phyloP scores from a whole-genome alignment of 768 basidiomycete species.

The Mycena venus region DNA sequence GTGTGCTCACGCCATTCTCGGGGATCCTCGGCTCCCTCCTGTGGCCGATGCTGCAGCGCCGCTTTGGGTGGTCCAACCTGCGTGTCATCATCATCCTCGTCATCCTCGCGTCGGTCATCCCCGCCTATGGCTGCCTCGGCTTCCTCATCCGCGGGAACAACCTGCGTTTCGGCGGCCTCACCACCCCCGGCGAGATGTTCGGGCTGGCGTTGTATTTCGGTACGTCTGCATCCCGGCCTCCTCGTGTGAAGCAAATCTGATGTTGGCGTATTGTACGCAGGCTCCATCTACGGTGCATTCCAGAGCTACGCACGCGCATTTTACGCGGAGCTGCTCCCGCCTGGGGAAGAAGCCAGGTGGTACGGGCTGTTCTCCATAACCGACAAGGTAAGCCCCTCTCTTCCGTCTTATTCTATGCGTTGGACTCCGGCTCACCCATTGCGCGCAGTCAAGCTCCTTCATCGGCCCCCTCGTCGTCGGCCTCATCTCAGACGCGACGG shows the following conservation, averaged over 20 bases:
- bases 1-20: slow-evolving; percentile 79
- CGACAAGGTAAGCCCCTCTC: slow-evolving; percentile 71
- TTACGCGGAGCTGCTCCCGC: slow-evolving; percentile 89
- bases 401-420: not conserved
- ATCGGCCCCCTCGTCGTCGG: slow-evolving; percentile 92
- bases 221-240: slow-evolving; percentile 44
- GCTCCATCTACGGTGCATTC: slow-evolving; percentile 88
- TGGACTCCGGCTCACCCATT: not conserved
- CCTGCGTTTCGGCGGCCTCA: slow-evolving; percentile 77
- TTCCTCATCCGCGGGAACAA: slow-evolving; percentile 69
- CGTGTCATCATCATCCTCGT: slow-evolving; percentile 78
- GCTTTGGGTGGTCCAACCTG: slow-evolving; percentile 75
- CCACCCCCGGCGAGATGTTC: slow-evolving; percentile 89
- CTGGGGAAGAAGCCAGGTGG: slow-evolving; percentile 92
- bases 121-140: slow-evolving; percentile 87
- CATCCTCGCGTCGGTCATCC: slow-evolving; percentile 73
- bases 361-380: slow-evolving; percentile 91
- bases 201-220: slow-evolving; percentile 87
- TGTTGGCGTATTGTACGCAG: slow-evolving; percentile 45
- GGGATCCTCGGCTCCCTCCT: slow-evolving; percentile 90
- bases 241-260: not conserved
- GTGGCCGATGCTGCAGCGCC: slow-evolving; percentile 82
- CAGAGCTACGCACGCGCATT: slow-evolving; percentile 91
- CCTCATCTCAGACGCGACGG: slow-evolving; percentile 87
- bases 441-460: slow-evolving; percentile 85